These are phyloP conservation scores for Acidiella bohemica DNA, from an alignment of 495 filamentous ascomycete species.

Conservation along the genomic window DNA sequence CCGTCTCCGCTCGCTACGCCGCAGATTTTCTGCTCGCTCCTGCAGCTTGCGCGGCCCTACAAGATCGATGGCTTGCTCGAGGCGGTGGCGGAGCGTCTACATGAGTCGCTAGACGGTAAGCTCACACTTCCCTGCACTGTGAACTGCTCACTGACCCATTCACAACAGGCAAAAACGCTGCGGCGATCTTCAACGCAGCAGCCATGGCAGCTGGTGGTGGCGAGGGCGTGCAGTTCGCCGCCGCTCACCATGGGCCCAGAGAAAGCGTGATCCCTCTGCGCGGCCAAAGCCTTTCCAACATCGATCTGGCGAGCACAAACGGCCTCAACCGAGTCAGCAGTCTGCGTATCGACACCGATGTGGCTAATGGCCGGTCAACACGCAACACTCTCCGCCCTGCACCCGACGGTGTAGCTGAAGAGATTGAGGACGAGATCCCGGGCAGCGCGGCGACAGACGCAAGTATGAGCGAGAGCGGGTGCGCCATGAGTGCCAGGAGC, in stretches of 20 bases:
- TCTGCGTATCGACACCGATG: conserved; percentile 29
- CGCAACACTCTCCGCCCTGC: conserved; percentile 13
- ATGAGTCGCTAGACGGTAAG: conserved; percentile 81
- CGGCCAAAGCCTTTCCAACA: conserved; percentile 11
- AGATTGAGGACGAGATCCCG: conserved; percentile 16
- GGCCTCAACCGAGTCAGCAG: conserved; percentile 13
- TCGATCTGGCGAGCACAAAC: conserved; percentile 12
- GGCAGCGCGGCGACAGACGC: conserved; percentile 14
- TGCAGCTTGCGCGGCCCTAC: conserved; percentile 89
- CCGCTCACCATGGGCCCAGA: conserved; percentile 6
- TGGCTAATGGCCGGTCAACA: conserved; percentile 15
- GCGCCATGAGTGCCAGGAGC: conserved; percentile 12
- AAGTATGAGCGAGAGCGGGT: conserved; percentile 21
- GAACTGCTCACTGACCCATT: too few relatives aligned
- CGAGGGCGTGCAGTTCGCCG: conserved; percentile 37
- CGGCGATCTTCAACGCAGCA: conserved; percentile 93
- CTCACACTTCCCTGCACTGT: too few relatives aligned
- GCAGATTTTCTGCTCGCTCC: conserved; percentile 85
- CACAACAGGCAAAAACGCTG: conserved; percentile 84
- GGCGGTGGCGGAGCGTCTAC: conserved; percentile 79
- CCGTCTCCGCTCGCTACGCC: conserved; percentile 75
- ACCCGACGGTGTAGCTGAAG: conserved; percentile 17
- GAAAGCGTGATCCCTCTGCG: conserved; percentile 10
- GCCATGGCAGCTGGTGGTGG: conserved; percentile 97
- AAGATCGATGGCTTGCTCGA: conserved; percentile 84